phyloP scores from a whole-genome alignment of 768 basidiomycete species.

The Leccinum subgranulosum region DNA sequence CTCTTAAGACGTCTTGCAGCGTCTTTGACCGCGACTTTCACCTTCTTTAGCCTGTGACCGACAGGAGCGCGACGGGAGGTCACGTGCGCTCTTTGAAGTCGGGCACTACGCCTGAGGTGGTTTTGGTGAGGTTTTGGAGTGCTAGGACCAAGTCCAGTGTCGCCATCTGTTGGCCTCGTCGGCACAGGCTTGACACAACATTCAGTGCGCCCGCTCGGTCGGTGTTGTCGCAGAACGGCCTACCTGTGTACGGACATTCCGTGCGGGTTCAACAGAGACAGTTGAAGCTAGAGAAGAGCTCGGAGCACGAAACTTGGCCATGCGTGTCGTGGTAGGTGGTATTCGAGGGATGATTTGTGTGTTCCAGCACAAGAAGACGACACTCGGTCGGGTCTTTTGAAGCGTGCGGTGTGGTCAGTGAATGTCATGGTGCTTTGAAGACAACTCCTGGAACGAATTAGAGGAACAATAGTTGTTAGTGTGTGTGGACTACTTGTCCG shows the following conservation, averaged over 20 bases:
- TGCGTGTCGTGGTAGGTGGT: slow-evolving; percentile 4
- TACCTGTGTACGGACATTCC: slow-evolving; percentile 7
- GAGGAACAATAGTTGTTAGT: slow-evolving; percentile 21
- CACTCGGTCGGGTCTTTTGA: slow-evolving; percentile 16
- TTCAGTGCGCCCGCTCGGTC: background rate
- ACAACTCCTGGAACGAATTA: slow-evolving; percentile 6
- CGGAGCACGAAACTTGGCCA: slow-evolving; percentile 18
- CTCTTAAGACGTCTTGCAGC: slow-evolving; percentile 16
- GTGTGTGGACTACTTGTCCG: slow-evolving; percentile 2
- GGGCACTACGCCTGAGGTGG: background rate
- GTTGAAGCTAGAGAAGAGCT: slow-evolving; percentile 14
- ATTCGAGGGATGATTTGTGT: background rate
- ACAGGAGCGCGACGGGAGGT: background rate
- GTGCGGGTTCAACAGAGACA: background rate
- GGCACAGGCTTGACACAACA: background rate
- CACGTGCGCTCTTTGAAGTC: slow-evolving; percentile 4
- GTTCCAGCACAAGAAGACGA: background rate
- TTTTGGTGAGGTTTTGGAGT: too few species aligned
- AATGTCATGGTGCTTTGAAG: slow-evolving; percentile 12
- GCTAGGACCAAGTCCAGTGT: too few species aligned
- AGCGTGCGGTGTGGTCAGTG: background rate
- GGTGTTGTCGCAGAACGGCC: background rate
- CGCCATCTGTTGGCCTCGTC: background rate
- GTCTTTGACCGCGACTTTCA: slow-evolving; percentile 12
- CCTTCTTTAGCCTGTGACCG: slow-evolving; percentile 6